phyloP scores from a whole-genome alignment of 2,329 filamentous ascomycete genomes.

The Ascochyta rabiei region DNA sequence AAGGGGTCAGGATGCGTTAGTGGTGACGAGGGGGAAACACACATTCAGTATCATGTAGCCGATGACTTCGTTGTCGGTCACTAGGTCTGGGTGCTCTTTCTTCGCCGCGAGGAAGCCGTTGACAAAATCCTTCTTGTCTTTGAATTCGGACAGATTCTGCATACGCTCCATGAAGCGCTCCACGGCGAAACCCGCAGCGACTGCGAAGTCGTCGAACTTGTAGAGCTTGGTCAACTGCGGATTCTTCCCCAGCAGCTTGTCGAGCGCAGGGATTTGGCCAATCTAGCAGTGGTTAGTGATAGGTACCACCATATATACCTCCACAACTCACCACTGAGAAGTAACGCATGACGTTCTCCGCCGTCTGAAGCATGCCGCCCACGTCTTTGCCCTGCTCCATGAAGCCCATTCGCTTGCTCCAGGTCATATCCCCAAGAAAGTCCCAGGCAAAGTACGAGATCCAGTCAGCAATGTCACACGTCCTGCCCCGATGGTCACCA shows the following conservation, averaged over 20 bases:
- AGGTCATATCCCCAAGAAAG: conserved; percentile 50
- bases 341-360: conserved; percentile 41
- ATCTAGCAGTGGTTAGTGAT: conserved; percentile 12
- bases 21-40: not conserved
- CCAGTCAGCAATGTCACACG: conserved; percentile 43
- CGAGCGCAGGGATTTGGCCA: conserved; percentile 41
- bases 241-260: conserved; percentile 33
- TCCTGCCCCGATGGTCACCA: conserved; percentile 31
- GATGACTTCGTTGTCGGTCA: conserved; percentile 40
- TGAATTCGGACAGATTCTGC: conserved; percentile 20
- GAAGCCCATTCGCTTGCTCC: conserved; percentile 52
- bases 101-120: conserved; percentile 30
- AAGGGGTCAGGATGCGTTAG: not conserved
- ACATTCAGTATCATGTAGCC: conserved; percentile 43
- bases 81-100: conserved; percentile 22
- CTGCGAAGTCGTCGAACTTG: conserved; percentile 31
- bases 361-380: conserved; percentile 44
- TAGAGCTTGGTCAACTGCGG: conserved; percentile 25
- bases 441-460: conserved; percentile 40
- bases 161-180: conserved; percentile 31
- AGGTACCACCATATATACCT: too few relatives aligned
- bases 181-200: conserved; percentile 27
- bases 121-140: conserved; percentile 31
- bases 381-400: conserved; percentile 50
- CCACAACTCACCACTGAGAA: conserved; percentile 31